These are phyloP conservation scores for Globisporangium ultimum DNA, from an alignment of 352 stramenopile species.

Conservation along the genomic window DNA sequence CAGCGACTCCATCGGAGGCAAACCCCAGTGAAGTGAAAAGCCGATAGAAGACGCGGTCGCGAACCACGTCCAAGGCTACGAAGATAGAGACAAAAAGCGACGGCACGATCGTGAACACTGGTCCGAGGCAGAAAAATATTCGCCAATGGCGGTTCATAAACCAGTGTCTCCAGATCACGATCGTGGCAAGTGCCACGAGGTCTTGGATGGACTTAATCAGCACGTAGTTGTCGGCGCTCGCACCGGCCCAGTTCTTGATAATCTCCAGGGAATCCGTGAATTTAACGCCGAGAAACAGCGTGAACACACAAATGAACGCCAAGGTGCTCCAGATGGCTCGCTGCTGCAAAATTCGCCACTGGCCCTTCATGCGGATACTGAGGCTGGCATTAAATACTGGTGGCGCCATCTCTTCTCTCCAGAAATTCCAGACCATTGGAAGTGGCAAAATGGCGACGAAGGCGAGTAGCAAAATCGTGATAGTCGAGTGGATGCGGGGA, in stretches of 20 bases:
- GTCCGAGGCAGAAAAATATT: slow-evolving; percentile 24
- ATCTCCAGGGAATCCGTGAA: slow-evolving; percentile 23
- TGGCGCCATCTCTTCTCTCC: slow-evolving; percentile 13
- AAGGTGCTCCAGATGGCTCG: slow-evolving; percentile 46
- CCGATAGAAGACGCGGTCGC: slow-evolving; percentile 28
- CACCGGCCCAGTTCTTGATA: slow-evolving; percentile 23
- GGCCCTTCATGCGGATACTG: slow-evolving; percentile 16
- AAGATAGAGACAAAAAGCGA: slow-evolving; percentile 20
- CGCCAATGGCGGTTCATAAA: slow-evolving; percentile 46
- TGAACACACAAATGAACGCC: slow-evolving; percentile 37
- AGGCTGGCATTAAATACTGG: slow-evolving; percentile 15
- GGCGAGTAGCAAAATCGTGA: slow-evolving; percentile 23
- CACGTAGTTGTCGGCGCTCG: slow-evolving; percentile 18
- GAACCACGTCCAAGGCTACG: slow-evolving; percentile 26
- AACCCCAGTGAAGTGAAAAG: slow-evolving; percentile 20
- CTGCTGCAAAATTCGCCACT: slow-evolving; percentile 49
- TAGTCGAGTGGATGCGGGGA: neutral
- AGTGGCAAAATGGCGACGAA: slow-evolving; percentile 24
- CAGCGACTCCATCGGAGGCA: slow-evolving; percentile 16
- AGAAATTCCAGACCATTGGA: slow-evolving; percentile 31
- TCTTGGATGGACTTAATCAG: slow-evolving; percentile 21
- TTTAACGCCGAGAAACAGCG: slow-evolving; percentile 29
- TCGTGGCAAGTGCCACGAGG: slow-evolving; percentile 16
- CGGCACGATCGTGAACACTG: slow-evolving; percentile 26
- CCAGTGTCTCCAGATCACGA: slow-evolving; percentile 31